A percentile compares a stretch with the other conserved stretches of the same genome.
Conservation (phyloP, 495 filamentous ascomycete genomes). For the Aspergillus hancockii region DNA sequence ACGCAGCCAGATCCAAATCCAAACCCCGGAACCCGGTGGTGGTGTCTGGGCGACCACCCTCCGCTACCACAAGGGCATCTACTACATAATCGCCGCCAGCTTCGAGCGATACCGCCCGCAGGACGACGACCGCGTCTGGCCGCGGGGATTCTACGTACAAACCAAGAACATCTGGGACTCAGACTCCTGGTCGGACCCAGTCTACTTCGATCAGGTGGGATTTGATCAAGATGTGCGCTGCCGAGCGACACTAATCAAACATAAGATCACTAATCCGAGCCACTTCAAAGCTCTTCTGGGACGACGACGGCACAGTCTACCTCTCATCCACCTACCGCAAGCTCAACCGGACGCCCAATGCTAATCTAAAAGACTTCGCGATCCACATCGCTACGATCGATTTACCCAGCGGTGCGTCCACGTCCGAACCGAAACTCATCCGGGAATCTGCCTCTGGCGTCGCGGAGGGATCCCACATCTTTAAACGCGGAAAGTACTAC, state of each 20-base stretch:
- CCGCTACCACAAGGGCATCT: conserved; percentile 37
- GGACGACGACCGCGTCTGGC: conserved; percentile 44
- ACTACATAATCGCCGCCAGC: conserved; percentile 44
- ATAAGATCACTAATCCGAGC: too few relatives aligned
- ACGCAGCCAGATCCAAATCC: conserved; percentile 62
- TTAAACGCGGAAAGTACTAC: conserved; percentile 63
- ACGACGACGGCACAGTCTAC: conserved; percentile 41
- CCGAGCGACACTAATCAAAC: too few relatives aligned
- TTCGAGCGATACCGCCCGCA: conserved; percentile 46
- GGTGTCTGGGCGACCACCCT: conserved; percentile 50
- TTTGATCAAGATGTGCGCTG: conserved; percentile 48
- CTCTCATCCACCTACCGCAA: conserved; percentile 42
- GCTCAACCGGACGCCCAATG: conserved; percentile 25
- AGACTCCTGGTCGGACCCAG: conserved; percentile 47
- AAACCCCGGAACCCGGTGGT: conserved; percentile 51
- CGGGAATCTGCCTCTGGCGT: conserved; percentile 56
- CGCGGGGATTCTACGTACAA: conserved; percentile 49
- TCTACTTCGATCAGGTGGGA: conserved; percentile 50
- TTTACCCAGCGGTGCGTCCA: conserved; percentile 35
- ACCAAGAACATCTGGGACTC: conserved; percentile 51
- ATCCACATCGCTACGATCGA: conserved; percentile 44
- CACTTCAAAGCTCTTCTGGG: conserved; percentile 41
- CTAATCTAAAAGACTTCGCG: conserved; percentile 37
- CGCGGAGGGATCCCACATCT: conserved; percentile 67
- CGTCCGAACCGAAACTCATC: conserved; percentile 42